Evolutionary conservation across 768 basidiomycete genomes (phyloP).

Genomic region (Tephrocybe sp.): DNA sequence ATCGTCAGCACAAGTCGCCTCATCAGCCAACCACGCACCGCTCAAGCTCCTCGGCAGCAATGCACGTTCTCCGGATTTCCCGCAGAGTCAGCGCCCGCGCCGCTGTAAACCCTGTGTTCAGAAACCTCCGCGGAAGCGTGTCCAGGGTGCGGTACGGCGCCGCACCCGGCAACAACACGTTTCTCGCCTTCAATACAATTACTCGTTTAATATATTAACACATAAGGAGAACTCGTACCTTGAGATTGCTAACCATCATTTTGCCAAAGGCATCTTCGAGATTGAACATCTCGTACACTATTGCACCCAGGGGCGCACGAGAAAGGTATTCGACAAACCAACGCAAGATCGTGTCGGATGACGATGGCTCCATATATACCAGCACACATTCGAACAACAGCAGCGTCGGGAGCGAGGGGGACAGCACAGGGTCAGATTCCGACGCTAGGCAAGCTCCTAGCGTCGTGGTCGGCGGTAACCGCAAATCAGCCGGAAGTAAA

Average conservation of each 20-base stretch:
- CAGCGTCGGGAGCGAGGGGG: constrained; percentile 71
- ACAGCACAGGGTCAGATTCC: constrained; percentile 40
- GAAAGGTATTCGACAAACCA: constrained; percentile 72
- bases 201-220: neutral
- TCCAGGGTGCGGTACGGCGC: constrained; percentile 57
- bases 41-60: constrained; percentile 49
- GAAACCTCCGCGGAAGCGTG: constrained; percentile 62
- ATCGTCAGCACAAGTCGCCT: neutral
- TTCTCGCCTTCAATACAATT: constrained; percentile 50
- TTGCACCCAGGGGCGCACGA: constrained; percentile 42
- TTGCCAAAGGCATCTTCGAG: constrained; percentile 86
- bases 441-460: constrained; percentile 40
- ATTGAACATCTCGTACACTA: constrained; percentile 94
- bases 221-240: constrained; percentile 40
- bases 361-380: constrained; percentile 74
- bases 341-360: constrained; percentile 57
- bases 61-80: constrained; percentile 59
- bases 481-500: constrained; percentile 78
- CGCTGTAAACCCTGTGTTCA: constrained; percentile 51
- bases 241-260: constrained; percentile 89
- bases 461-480: constrained; percentile 49
- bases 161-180: constrained; percentile 74
- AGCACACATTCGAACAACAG: constrained; percentile 93
- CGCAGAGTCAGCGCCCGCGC: constrained; percentile 65
- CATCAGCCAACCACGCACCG: constrained; percentile 40